Evolutionary conservation across 345 rosid genomes (phyloP).

Genomic region (Anastatica hierochuntica): DNA sequence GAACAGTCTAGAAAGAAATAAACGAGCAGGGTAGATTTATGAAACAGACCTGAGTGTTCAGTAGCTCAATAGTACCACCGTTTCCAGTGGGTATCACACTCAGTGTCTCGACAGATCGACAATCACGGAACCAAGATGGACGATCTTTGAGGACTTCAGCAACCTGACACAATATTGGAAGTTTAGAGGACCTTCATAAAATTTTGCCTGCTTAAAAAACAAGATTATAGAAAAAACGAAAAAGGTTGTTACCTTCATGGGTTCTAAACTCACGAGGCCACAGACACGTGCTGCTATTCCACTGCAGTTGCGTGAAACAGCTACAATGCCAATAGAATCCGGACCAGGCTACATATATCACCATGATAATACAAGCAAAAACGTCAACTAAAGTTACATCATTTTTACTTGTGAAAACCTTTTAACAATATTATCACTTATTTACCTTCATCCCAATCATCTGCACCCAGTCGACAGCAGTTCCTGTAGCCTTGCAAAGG

Average conservation of each 20-base stretch:
- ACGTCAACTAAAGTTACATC: too few relatives aligned
- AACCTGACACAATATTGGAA: too few relatives aligned
- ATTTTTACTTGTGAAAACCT: too few relatives aligned
- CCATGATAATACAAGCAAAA: too few relatives aligned
- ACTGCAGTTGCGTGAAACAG: slow-evolving; percentile 92
- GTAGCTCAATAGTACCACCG: slow-evolving; percentile 81
- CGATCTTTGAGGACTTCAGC: slow-evolving; percentile 98
- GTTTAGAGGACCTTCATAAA: too few relatives aligned
- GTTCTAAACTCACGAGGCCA: slow-evolving; percentile 97
- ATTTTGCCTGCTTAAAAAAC: neutral
- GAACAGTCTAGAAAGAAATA: too few relatives aligned
- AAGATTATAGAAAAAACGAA: neutral
- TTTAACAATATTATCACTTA: neutral
- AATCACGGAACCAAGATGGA: slow-evolving; percentile 88
- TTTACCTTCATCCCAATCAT: slow-evolving; percentile 98
- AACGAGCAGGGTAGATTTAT: too few relatives aligned
- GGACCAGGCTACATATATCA: slow-evolving; percentile 96
- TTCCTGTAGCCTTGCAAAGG: slow-evolving; percentile 80
- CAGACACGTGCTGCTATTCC: slow-evolving; percentile 99
- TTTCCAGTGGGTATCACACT: slow-evolving; percentile 74
- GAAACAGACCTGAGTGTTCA: slow-evolving; percentile 66
- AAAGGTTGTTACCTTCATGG: slow-evolving; percentile 57
- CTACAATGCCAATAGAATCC: slow-evolving; percentile 99
- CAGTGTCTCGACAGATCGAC: slow-evolving; percentile 69
- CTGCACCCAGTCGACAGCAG: slow-evolving; percentile 99